Percentiles rank a stretch among this genome's conserved stretches.
Conservation (phyloP, 2,329 filamentous ascomycete species). For the Arthrobotrys sinensis region DNA sequence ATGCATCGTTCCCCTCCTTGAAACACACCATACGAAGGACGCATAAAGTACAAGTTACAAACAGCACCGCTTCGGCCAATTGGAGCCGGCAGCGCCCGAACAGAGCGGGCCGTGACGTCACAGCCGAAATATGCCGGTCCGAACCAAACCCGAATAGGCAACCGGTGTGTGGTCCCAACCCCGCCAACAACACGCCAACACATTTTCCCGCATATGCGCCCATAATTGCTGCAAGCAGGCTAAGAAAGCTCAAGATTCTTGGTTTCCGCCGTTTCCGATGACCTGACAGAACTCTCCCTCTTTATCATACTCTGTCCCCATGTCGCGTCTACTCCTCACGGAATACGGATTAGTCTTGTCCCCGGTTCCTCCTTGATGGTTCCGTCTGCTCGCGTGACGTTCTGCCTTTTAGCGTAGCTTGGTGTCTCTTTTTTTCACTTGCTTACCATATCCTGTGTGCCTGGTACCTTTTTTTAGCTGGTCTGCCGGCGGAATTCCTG, state of each 20-base stretch:
- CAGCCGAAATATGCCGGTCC: conserved; percentile 40
- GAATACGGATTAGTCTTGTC: conserved; percentile 19
- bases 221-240: conserved; percentile 36
- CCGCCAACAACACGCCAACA: conserved; percentile 35
- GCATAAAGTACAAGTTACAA: conserved; percentile 6
- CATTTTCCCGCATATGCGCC: conserved; percentile 25
- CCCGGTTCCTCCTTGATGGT: conserved; percentile 39
- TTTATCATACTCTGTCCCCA: conserved; percentile 12
- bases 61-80: background rate
- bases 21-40: background rate
- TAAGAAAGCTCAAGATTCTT: conserved; percentile 55
- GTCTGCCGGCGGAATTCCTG: conserved; percentile 29
- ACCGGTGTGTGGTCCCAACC: conserved; percentile 29
- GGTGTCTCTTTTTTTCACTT: conserved; percentile 19
- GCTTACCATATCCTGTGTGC: conserved; percentile 27
- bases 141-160: conserved; percentile 30
- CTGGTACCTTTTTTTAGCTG: conserved; percentile 45
- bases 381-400: conserved; percentile 56
- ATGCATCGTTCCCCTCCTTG: too few relatives aligned
- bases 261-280: conserved; percentile 55
- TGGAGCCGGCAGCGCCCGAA: conserved; percentile 22
- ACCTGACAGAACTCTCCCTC: conserved; percentile 39
- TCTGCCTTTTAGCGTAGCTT: conserved; percentile 43
- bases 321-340: conserved; percentile 47
- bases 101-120: conserved; percentile 23